Evolutionary conservation across 2,329 filamentous ascomycete species (phyloP).

Genomic region (Alternaria brassicicola): DNA sequence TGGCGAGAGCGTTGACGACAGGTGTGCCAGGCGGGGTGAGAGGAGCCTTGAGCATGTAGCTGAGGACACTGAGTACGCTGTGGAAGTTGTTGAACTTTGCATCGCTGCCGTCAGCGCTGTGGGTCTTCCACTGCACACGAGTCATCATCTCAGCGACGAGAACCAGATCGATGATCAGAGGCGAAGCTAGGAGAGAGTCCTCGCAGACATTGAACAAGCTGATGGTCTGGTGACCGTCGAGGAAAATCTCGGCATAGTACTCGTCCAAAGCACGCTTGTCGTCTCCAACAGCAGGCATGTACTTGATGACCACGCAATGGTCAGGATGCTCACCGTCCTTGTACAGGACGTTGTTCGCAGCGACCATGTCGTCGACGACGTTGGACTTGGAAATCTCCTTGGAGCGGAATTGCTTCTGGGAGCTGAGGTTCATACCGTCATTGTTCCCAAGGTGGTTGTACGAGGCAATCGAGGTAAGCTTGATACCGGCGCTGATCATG

Average conservation of each 20-base stretch:
- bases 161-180: slow-evolving; percentile 95
- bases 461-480: slow-evolving; percentile 95
- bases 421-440: slow-evolving; percentile 97
- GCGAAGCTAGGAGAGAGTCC: slow-evolving; percentile 93
- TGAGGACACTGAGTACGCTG: slow-evolving; percentile 93
- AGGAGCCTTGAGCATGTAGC: slow-evolving; percentile 98
- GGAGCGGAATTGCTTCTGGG: slow-evolving; percentile 97
- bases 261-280: slow-evolving; percentile 99
- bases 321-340: slow-evolving; percentile 92
- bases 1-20: slow-evolving; percentile 92
- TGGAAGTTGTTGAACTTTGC: slow-evolving; percentile 91
- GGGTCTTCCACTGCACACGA: slow-evolving; percentile 86
- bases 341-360: slow-evolving; percentile 91
- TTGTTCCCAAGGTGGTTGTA: slow-evolving; percentile 99
- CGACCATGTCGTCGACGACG: slow-evolving; percentile 99
- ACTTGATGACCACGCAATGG: slow-evolving; percentile 99
- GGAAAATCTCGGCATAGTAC: slow-evolving; percentile 99
- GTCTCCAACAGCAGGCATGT: slow-evolving; percentile 98
- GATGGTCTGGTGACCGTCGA: slow-evolving; percentile 97
- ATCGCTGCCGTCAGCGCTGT: slow-evolving; percentile 57
- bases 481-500: slow-evolving; percentile 97
- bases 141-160: slow-evolving; percentile 97
- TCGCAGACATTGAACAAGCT: slow-evolving; percentile 99
- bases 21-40: slow-evolving; percentile 93
- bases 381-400: slow-evolving; percentile 99